These are phyloP conservation scores for Pestalotiopsis sp. DNA, from an alignment of 2,329 filamentous ascomycete species.

Conservation along the genomic window DNA sequence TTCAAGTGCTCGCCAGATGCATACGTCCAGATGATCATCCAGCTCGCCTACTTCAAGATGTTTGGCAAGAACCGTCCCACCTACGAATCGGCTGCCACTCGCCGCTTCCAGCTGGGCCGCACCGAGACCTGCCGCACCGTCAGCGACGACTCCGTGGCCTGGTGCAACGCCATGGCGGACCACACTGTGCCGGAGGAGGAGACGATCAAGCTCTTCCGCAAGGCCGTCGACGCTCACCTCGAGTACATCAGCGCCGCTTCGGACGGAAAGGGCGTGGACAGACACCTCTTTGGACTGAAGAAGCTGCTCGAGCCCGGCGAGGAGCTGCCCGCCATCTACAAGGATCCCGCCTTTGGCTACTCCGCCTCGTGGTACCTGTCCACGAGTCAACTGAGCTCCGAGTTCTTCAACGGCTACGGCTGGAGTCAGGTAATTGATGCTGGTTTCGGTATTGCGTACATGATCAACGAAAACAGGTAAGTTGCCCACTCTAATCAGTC, in stretches of 20 bases:
- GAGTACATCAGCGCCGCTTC: constrained; percentile 90
- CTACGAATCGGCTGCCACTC: constrained; percentile 93
- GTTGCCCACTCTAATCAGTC: constrained; percentile 21
- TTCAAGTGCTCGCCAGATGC: constrained; percentile 98
- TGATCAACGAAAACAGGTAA: constrained; percentile 98
- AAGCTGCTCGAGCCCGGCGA: constrained; percentile 82
- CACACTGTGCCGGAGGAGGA: constrained; percentile 63
- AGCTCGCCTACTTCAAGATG: constrained; percentile 98
- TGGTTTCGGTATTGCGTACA: constrained; percentile 97
- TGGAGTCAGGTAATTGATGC: constrained; percentile 98
- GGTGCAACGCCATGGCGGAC: constrained; percentile 86
- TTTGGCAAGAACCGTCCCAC: constrained; percentile 97
- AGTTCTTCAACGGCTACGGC: constrained; percentile 98
- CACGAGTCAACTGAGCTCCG: constrained; percentile 86
- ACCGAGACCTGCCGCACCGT: constrained; percentile 95
- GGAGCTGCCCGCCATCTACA: constrained; percentile 79
- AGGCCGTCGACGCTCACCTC: constrained; percentile 78
- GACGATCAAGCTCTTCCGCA: constrained; percentile 76
- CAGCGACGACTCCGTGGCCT: constrained; percentile 87
- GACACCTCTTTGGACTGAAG: constrained; percentile 97
- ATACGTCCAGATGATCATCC: constrained; percentile 98
- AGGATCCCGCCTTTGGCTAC: constrained; percentile 85
- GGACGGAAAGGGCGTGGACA: constrained; percentile 91
- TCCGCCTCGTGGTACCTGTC: constrained; percentile 88
- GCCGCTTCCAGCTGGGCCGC: constrained; percentile 93